Percentiles rank a stretch among this genome's conserved stretches.
Conservation (phyloP, 2,329 filamentous ascomycete genomes). For the Colletotrichum gloeosporioides region DNA sequence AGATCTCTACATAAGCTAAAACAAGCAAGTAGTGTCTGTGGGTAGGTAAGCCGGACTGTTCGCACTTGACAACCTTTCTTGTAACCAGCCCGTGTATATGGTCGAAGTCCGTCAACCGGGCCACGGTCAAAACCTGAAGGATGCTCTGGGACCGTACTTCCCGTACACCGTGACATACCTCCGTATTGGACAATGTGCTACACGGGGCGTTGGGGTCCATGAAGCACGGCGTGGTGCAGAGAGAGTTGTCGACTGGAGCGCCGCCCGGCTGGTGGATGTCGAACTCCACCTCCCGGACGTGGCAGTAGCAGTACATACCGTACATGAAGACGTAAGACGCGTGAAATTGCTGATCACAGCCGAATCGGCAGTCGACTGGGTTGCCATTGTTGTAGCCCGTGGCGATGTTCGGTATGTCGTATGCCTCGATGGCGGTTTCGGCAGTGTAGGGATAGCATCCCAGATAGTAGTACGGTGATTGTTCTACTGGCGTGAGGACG, state of each 20-base stretch:
- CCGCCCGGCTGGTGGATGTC: neutral
- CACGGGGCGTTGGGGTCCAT: neutral
- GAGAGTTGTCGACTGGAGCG: neutral
- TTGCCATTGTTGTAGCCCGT: neutral
- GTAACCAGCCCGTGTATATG: too few relatives aligned
- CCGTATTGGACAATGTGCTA: neutral
- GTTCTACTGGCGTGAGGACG: neutral
- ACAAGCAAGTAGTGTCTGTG: too few relatives aligned
- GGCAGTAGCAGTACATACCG: neutral
- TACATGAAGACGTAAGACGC: neutral
- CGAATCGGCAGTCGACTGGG: neutral
- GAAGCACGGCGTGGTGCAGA: neutral
- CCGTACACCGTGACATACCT: neutral
- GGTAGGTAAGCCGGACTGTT: too few relatives aligned
- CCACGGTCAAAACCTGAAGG: neutral
- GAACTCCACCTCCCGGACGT: neutral
- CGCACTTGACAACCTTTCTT: too few relatives aligned
- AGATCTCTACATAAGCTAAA: too few relatives aligned
- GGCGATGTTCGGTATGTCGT: neutral
- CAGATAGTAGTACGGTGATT: neutral
- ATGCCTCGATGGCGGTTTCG: neutral
- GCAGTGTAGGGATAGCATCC: neutral
- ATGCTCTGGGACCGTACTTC: neutral
- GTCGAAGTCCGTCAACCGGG: too few relatives aligned
- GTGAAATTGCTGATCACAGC: neutral